Evolutionary conservation across 148 eudicot genomes (phyloP).

Genomic region (Rhododendron ferrugineum): DNA sequence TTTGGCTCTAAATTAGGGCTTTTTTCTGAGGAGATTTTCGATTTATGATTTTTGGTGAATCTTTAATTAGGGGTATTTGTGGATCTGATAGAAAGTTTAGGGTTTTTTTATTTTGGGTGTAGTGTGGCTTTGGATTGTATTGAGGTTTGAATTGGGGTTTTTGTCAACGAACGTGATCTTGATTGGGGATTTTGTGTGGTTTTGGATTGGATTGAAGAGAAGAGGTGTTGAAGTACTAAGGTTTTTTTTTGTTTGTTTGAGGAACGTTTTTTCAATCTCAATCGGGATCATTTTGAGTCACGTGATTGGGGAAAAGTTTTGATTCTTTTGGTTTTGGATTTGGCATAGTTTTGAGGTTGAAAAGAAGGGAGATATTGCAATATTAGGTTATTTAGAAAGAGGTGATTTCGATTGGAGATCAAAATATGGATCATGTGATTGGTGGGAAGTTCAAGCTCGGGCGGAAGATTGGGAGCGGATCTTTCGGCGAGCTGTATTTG

Average conservation of each 20-base stretch:
- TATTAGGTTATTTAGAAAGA: background rate
- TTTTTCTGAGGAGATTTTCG: background rate
- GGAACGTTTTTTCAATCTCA: background rate
- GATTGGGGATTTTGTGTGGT: background rate
- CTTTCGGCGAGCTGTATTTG: conserved; percentile 72
- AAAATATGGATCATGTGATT: conserved; percentile 53
- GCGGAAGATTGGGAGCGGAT: conserved; percentile 75
- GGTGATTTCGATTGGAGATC: background rate
- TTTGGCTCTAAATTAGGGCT: background rate
- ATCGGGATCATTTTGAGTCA: background rate
- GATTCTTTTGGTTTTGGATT: background rate
- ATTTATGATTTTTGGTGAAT: background rate
- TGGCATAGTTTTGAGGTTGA: conserved; percentile 1
- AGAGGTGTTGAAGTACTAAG: background rate
- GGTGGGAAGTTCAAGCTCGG: conserved; percentile 82
- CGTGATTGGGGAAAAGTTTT: background rate
- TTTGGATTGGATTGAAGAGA: background rate
- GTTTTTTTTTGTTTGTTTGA: background rate
- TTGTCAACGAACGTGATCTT: background rate
- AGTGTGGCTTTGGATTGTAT: background rate
- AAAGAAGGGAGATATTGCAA: background rate
- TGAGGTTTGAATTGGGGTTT: background rate
- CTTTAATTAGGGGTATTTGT: background rate
- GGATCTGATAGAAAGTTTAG: conserved; percentile 9
- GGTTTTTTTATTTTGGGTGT: background rate